These are phyloP conservation scores for Lepiota subincarnata DNA, from an alignment of 768 basidiomycete genomes.

Conservation along the genomic window DNA sequence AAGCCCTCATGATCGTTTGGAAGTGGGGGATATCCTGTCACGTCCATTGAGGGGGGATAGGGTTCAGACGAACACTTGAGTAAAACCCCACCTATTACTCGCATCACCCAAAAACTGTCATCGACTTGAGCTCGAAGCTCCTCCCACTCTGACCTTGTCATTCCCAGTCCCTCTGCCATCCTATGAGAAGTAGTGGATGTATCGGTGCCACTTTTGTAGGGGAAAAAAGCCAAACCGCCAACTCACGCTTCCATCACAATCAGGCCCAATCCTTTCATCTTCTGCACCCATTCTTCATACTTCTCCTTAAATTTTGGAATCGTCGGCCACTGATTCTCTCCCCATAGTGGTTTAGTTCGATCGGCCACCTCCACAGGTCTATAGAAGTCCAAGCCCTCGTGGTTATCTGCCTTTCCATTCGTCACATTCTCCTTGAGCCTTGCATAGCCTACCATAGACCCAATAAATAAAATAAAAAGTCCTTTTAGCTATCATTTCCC, in stretches of 20 bases:
- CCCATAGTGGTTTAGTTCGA: constrained; percentile 69
- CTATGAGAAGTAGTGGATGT: constrained; percentile 33
- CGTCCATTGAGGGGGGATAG: background rate
- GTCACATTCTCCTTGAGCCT: constrained; percentile 83
- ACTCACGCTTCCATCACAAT: constrained; percentile 84
- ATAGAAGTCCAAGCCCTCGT: constrained; percentile 84
- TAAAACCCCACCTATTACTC: constrained; percentile 59
- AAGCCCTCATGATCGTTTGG: constrained; percentile 76
- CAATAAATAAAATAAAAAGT: background rate
- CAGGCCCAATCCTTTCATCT: constrained; percentile 81
- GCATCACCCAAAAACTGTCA: constrained; percentile 88
- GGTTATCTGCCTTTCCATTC: constrained; percentile 77
- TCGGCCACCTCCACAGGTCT: constrained; percentile 67
- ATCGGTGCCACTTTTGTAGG: background rate
- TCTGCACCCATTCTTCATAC: constrained; percentile 74
- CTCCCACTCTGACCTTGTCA: constrained; percentile 66
- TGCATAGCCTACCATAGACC: constrained; percentile 59
- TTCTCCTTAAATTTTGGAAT: constrained; percentile 54
- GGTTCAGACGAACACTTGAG: background rate
- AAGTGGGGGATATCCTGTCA: constrained; percentile 79
- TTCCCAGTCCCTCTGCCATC: constrained; percentile 78
- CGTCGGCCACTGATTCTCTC: constrained; percentile 83
- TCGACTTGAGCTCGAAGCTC: constrained; percentile 67
- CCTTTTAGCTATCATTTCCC: background rate
- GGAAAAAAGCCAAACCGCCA: background rate